Base-by-base conservation (phyloP, 805 yeast species). In the Ogataea sp. region DNA sequence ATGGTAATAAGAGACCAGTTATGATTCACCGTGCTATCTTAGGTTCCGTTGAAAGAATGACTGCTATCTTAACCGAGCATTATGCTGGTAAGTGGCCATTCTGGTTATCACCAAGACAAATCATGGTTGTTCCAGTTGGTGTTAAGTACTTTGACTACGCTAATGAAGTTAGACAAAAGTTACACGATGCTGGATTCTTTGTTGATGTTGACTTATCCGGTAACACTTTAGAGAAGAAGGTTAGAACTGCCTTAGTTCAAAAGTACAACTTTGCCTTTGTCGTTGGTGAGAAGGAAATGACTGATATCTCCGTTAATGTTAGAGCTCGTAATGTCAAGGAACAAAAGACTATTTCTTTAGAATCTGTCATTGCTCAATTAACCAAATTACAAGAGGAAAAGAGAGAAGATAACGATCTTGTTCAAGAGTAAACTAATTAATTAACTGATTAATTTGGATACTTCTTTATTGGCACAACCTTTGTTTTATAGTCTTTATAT, bases 71-170 rank as follows among this genome's bases (percentile, higher is more conserved):
- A 64, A 89, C 95, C 43, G 99, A 93, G 68, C 98, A 93, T 70
- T 93, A 73, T 68, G 96, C 89, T 59, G 99, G 99, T 57, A 93
- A 88, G 64, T 93, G 99, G 99, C 99, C 99, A 58, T 86, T 93
- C 75, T 93, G 98, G 98, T 74, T 93, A 60, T 89, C 97, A n/a
- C 99, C 99, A 57, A 83, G 98, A 71, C 99, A 93, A 70, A 76
- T 90, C 42, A 71, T 90, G 53, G 94, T 93, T 55, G 93, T 93
- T 24, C 98, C 98, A 52, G 97, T 93, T 53, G 97, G 96, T 58
- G 94, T 84, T 48, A 87, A 85, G 64, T 90, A 82, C 71, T 79
- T 72, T 56, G 95, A 81, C 48, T 93, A 93, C 58, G 99, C 97
- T 32, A 80, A 82, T 62, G 69, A 77, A 52, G 83, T 93, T 48